phyloP scores from a whole-genome alignment of 257 asterid species.

The Hygrophila difformis region DNA sequence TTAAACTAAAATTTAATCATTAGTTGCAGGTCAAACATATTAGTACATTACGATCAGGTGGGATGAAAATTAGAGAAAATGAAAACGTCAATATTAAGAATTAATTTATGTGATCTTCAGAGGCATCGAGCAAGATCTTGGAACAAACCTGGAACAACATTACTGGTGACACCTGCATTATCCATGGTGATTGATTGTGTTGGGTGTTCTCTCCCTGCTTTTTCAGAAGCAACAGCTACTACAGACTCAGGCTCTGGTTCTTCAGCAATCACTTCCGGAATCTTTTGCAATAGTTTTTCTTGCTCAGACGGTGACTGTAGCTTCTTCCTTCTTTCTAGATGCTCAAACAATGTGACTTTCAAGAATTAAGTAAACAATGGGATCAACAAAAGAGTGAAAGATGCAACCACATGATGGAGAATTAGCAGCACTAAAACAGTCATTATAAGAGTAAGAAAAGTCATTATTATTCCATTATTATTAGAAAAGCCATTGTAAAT shows the following conservation, averaged over 20 bases:
- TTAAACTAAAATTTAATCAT: too few relatives aligned
- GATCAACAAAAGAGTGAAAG: too few relatives aligned
- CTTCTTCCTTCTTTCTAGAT: slow-evolving; percentile 53
- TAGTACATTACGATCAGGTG: too few relatives aligned
- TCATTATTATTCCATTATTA: too few relatives aligned
- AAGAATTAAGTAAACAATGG: slow-evolving; percentile 39
- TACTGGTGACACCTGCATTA: slow-evolving; percentile 35
- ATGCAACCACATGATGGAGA: too few relatives aligned
- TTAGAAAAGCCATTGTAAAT: too few relatives aligned
- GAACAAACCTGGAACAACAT: slow-evolving; percentile 46
- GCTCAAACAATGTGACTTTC: slow-evolving; percentile 41
- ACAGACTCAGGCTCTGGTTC: slow-evolving; percentile 18
- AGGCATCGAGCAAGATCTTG: slow-evolving; percentile 8
- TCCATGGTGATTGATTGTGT: slow-evolving; percentile 28
- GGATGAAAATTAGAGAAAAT: too few relatives aligned
- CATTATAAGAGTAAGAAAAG: too few relatives aligned
- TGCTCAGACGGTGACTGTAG: slow-evolving; percentile 62
- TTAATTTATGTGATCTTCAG: slow-evolving; percentile 3
- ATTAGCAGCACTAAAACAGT: too few relatives aligned
- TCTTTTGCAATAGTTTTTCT: slow-evolving; percentile 43
- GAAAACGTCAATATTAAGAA: neutral
- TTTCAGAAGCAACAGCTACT: slow-evolving; percentile 24
- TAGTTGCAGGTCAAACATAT: too few relatives aligned
- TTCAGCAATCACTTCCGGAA: slow-evolving; percentile 74
- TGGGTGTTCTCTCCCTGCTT: slow-evolving; percentile 31